Conservation (phyloP, 75 land plant species). For the Cryptomeria japonica region DNA sequence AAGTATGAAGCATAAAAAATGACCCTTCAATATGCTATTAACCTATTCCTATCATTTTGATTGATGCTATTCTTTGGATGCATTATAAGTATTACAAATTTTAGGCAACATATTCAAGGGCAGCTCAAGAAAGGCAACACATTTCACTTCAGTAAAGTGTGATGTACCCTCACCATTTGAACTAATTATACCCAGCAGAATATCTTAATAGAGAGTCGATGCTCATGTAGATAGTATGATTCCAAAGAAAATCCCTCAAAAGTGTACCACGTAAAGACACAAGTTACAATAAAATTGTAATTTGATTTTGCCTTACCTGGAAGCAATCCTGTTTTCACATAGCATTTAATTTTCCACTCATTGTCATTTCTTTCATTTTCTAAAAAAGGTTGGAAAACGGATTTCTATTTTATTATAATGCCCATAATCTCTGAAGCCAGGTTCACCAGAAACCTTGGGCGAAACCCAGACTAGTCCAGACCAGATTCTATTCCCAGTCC, state of each 20-base stretch:
- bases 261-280: not conserved
- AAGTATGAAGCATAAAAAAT: conserved; percentile 36
- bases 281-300: not conserved
- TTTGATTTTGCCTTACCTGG: not conserved
- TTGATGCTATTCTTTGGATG: not conserved
- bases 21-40: conserved; percentile 28
- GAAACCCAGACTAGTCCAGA: no score
- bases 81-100: not conserved
- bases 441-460: no score
- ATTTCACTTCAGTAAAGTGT: not conserved
- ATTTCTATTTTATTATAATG: no score
- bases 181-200: not conserved
- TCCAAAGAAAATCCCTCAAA: not conserved
- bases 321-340: not conserved
- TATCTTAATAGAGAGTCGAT: not conserved
- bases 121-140: not conserved
- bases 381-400: no score
- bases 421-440: no score
- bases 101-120: not conserved
- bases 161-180: not conserved
- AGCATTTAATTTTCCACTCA: no score
- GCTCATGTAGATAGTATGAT: not conserved
- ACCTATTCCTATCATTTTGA: not conserved
- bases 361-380: no score
- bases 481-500: no score